Percentiles rank a stretch among this genome's conserved stretches.
Evolutionary conservation across 192 early-diverging fungal species (phyloP).

Genomic region (Entomortierella chlamydospora): DNA sequence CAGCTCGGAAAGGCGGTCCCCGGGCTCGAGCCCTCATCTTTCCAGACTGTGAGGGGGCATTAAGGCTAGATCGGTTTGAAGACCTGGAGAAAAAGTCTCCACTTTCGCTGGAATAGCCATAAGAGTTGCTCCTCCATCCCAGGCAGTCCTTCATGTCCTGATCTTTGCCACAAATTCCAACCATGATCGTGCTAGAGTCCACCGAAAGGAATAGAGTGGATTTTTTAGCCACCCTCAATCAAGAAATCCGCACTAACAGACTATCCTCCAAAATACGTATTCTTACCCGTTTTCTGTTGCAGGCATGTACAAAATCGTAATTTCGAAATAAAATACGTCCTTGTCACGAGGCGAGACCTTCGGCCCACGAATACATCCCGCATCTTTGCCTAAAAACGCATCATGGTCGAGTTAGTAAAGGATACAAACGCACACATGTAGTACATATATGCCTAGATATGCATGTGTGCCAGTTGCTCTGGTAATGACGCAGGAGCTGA

Average conservation of each 20-base stretch:
- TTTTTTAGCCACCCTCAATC: no score
- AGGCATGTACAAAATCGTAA: constrained; percentile 45
- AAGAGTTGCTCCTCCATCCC: constrained; percentile 43
- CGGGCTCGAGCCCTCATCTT: constrained; percentile 51
- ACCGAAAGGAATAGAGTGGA: no score
- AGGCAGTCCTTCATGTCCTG: constrained; percentile 27
- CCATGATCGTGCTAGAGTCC: constrained; percentile 19
- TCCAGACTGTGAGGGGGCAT: constrained; percentile 42
- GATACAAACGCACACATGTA: no score
- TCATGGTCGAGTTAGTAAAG: no score
- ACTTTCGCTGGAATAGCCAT: constrained; percentile 36
- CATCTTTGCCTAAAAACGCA: constrained; percentile 27
- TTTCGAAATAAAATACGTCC: constrained; percentile 52
- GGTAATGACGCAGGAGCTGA: no score
- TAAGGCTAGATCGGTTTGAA: constrained; percentile 29
- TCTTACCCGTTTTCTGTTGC: constrained; percentile 34
- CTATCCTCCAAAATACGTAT: no score
- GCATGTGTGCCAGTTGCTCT: no score
- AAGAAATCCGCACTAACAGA: no score
- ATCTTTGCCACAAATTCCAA: constrained; percentile 49
- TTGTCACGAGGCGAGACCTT: constrained; percentile 50
- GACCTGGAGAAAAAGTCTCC: constrained; percentile 48
- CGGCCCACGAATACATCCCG: constrained; percentile 51
- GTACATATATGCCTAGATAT: no score
- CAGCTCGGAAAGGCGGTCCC: constrained; percentile 27